Base-by-base conservation (phyloP, 441 rosid genomes). In the Daphne laureola region DNA sequence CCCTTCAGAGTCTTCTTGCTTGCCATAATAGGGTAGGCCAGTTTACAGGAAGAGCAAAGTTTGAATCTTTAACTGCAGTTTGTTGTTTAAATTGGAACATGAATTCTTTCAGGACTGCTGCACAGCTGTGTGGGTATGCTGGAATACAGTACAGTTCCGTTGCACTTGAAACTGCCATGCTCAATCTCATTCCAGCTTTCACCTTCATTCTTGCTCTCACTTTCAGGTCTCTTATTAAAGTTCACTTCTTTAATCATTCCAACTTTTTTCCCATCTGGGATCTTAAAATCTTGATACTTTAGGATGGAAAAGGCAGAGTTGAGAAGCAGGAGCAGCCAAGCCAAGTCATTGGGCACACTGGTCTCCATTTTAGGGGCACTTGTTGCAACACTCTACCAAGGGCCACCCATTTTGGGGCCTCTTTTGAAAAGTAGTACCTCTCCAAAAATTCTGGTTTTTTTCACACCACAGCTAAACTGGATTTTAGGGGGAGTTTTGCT, bases 281-380 rank as follows among this genome's bases (percentile, higher is more conserved):
- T 21, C 25, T 21, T 21, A 0, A 21, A 21, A 21, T 21, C 25
- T 21, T 21, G 13, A 36, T 35, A 14, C 15, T 23, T 16, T 27
- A 83, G 86, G 60, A 67, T 84, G 85, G 91, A 84, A 68, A 79
- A 67, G 38, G 53, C 79, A 4, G 51, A 59, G 12, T 35, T 70
- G 46, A 69, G 67, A 66, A 71, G 70, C 49, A 47, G 38, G 15
- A 75, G 82, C 71, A 68, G 73, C 57, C 67, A 66, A 46, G 80
- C 83, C 17, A 81, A 79, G 68, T 47, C 71, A 9, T 25, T 61
- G 3, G 85, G 87, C n/a, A 75, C 83, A 5, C 0, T 73, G 49
- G 52, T 67, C 14, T 77, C 77, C 0, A 73, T 77, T 23, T 4
- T 46, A 1, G 81, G 86, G 27, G 86, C 86, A 66, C 70, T 80